phyloP scores from a whole-genome alignment of 2,329 filamentous ascomycete genomes.

The Cladophialophora bantiana region DNA sequence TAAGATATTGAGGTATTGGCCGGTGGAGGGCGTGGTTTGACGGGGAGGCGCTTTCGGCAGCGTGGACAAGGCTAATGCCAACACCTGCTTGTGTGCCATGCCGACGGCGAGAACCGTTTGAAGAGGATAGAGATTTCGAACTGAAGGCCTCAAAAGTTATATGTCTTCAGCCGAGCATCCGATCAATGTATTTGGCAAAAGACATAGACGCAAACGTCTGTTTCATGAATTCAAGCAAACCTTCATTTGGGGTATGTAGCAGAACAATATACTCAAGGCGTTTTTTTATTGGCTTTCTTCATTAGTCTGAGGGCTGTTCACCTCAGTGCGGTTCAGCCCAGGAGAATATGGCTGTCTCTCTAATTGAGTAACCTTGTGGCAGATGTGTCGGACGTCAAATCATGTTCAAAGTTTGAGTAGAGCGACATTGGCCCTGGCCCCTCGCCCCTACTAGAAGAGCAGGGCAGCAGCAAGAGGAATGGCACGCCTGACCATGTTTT shows the following conservation, averaged over 20 bases:
- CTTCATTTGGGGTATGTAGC: not conserved
- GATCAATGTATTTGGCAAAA: not conserved
- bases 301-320: not conserved
- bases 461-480: not conserved
- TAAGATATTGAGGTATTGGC: too few species aligned
- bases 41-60: too few species aligned
- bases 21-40: too few species aligned
- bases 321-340: not conserved
- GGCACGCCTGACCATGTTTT: conserved; percentile 1
- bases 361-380: not conserved
- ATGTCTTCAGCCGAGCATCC: not conserved
- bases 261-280: not conserved
- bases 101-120: not conserved
- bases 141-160: not conserved
- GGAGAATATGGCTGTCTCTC: not conserved
- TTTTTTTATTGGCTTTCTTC: not conserved
- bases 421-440: not conserved
- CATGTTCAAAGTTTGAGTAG: not conserved
- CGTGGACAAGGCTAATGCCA: not conserved
- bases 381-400: not conserved
- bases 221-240: not conserved
- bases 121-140: too few species aligned
- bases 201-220: not conserved
- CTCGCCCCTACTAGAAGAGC: not conserved
- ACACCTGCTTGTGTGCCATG: not conserved